Evolutionary conservation across 495 filamentous ascomycete genomes (phyloP).

Genomic region (Podospora bellae-mahoneyi): DNA sequence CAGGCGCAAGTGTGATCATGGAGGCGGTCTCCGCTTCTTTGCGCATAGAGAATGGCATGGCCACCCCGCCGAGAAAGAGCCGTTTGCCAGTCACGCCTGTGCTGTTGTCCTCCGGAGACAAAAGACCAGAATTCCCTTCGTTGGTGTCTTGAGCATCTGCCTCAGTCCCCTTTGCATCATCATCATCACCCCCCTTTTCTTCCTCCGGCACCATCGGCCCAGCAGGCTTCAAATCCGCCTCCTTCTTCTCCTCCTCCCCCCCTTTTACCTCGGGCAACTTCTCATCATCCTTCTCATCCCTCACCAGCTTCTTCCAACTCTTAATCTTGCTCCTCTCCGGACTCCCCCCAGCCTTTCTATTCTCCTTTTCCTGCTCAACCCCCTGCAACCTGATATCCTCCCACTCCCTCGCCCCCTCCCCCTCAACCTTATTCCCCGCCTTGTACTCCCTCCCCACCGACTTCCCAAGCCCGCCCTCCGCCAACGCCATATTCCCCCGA

Average conservation of each 20-base stretch:
- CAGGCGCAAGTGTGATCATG: slow-evolving; percentile 47
- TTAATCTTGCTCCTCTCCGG: background rate
- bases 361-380: slow-evolving; percentile 14
- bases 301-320: slow-evolving; percentile 40
- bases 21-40: slow-evolving; percentile 51
- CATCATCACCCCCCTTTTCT: slow-evolving; percentile 12
- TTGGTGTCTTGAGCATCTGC: background rate
- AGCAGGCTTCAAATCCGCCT: slow-evolving; percentile 24
- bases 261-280: background rate
- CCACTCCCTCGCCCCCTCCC: slow-evolving; percentile 39
- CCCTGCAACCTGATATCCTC: slow-evolving; percentile 36
- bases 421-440: slow-evolving; percentile 30
- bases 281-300: slow-evolving; percentile 41
- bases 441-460: slow-evolving; percentile 6
- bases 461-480: slow-evolving; percentile 29
- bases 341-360: slow-evolving; percentile 2
- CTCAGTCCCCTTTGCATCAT: background rate
- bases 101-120: slow-evolving; percentile 14
- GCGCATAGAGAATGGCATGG: slow-evolving; percentile 48
- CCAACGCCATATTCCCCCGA: slow-evolving; percentile 11
- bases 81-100: slow-evolving; percentile 46
- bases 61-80: slow-evolving; percentile 46
- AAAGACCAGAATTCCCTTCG: slow-evolving; percentile 13
- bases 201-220: slow-evolving; percentile 10
- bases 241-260: background rate